phyloP scores from a whole-genome alignment of 345 rosid genomes.

The Cardamine resedifolia region DNA sequence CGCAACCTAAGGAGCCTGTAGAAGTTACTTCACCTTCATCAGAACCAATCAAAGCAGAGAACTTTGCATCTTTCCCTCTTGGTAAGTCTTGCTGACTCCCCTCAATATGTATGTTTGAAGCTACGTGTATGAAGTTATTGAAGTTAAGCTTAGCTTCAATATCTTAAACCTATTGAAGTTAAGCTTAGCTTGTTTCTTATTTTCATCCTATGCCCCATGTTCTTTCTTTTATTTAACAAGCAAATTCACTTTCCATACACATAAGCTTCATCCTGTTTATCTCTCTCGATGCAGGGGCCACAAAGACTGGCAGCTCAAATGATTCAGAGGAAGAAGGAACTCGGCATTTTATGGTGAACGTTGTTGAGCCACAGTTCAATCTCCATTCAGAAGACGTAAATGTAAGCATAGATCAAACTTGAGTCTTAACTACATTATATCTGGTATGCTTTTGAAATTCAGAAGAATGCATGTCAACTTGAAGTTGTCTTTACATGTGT shows the following conservation, averaged over 20 bases:
- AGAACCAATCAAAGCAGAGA: constrained; percentile 45
- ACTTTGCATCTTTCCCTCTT: constrained; percentile 44
- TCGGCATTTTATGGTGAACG: constrained; percentile 91
- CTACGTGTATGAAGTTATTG: background rate
- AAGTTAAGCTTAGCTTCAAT: too few species aligned
- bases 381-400: constrained; percentile 97
- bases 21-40: constrained; percentile 48
- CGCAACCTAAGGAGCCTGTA: constrained; percentile 44
- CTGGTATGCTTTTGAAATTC: background rate
- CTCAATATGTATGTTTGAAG: background rate
- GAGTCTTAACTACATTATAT: background rate
- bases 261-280: background rate
- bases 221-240: background rate
- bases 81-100: constrained; percentile 45
- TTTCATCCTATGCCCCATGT: background rate
- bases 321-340: constrained; percentile 79
- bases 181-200: background rate
- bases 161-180: background rate
- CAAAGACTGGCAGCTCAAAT: constrained; percentile 45
- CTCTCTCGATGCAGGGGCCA: constrained; percentile 46
- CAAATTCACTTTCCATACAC: background rate
- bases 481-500: background rate
- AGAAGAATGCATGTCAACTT: constrained; percentile 4
- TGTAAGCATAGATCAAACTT: constrained; percentile 54
- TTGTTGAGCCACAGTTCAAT: constrained; percentile 96